These are phyloP conservation scores for Acanthamoeba rhysodes DNA, from an alignment of 208 protist genomes.

Conservation along the genomic window DNA sequence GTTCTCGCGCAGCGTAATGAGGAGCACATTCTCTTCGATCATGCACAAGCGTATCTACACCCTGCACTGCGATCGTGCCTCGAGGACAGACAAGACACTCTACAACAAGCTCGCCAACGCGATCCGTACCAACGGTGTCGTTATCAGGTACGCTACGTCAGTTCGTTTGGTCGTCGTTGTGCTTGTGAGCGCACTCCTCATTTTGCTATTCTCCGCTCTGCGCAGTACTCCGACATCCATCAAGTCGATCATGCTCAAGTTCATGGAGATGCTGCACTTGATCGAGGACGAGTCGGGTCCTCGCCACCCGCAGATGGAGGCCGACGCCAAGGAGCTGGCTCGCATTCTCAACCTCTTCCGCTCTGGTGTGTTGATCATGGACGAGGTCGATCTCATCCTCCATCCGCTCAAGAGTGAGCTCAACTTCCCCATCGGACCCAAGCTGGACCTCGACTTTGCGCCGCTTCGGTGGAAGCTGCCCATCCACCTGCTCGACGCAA, in stretches of 20 bases:
- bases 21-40: slow-evolving; percentile 94
- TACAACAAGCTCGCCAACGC: slow-evolving; percentile 76
- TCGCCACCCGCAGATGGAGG: slow-evolving; percentile 67
- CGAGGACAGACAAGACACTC: slow-evolving; percentile 17
- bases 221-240: slow-evolving; percentile 94
- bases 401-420: slow-evolving; percentile 97
- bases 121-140: slow-evolving; percentile 71
- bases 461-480: slow-evolving; percentile 94
- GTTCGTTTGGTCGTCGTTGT: not conserved
- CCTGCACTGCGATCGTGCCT: slow-evolving; percentile 84
- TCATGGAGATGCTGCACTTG: slow-evolving; percentile 94
- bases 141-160: slow-evolving; percentile 50
- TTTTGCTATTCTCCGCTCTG: slow-evolving; percentile 79
- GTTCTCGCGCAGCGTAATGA: slow-evolving; percentile 94
- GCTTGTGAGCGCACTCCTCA: not conserved
- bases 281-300: slow-evolving; percentile 86
- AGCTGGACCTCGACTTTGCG: slow-evolving; percentile 94
- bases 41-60: slow-evolving; percentile 94
- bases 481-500: slow-evolving; percentile 95
- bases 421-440: slow-evolving; percentile 96
- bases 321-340: slow-evolving; percentile 77
- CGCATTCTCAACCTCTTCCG: slow-evolving; percentile 93
- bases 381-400: slow-evolving; percentile 95
- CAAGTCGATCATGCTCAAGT: slow-evolving; percentile 96
- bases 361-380: slow-evolving; percentile 94